phyloP scores from a whole-genome alignment of 2,329 filamentous ascomycete species.

The Biscogniauxia sp. region DNA sequence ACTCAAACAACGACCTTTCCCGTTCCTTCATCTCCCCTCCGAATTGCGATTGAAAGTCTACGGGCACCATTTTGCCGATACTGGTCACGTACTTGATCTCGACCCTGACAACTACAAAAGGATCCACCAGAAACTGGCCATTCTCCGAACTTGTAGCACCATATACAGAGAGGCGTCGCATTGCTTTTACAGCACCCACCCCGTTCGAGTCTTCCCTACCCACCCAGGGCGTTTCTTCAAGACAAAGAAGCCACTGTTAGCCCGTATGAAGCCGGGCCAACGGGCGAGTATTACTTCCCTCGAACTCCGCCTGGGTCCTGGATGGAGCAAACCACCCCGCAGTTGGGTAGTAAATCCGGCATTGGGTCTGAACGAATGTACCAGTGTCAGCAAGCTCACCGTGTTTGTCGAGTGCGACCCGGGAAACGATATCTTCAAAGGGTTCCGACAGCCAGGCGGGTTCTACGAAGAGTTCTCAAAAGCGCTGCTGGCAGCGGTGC shows the following conservation, averaged over 20 bases:
- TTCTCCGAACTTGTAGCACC: constrained; percentile 60
- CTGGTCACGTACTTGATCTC: constrained; percentile 60
- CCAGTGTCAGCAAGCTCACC: constrained; percentile 55
- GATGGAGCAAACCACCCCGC: constrained; percentile 67
- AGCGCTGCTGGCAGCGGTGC: constrained; percentile 53
- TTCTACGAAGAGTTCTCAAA: constrained; percentile 70
- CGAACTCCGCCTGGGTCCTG: constrained; percentile 70
- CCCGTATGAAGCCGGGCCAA: constrained; percentile 61
- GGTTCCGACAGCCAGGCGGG: constrained; percentile 62
- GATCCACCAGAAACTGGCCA: constrained; percentile 56
- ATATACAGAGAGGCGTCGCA: constrained; percentile 63
- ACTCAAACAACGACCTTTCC: constrained; percentile 49
- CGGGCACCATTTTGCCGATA: constrained; percentile 55
- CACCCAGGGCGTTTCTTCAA: constrained; percentile 66
- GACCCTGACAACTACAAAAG: constrained; percentile 63
- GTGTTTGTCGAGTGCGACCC: constrained; percentile 74
- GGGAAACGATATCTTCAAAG: constrained; percentile 63
- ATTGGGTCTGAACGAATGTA: constrained; percentile 63
- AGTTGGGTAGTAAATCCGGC: constrained; percentile 67
- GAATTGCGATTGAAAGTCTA: constrained; percentile 72
- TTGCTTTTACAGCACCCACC: constrained; percentile 62
- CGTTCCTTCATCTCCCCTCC: constrained; percentile 64
- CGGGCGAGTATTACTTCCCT: constrained; percentile 60
- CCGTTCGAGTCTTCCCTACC: constrained; percentile 66
- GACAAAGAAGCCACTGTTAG: constrained; percentile 68